Evolutionary conservation across 78 protist genomes (phyloP), one percentile per base, ranked within the genome.

Genomic region (Speleostelium caveatum): DNA sequence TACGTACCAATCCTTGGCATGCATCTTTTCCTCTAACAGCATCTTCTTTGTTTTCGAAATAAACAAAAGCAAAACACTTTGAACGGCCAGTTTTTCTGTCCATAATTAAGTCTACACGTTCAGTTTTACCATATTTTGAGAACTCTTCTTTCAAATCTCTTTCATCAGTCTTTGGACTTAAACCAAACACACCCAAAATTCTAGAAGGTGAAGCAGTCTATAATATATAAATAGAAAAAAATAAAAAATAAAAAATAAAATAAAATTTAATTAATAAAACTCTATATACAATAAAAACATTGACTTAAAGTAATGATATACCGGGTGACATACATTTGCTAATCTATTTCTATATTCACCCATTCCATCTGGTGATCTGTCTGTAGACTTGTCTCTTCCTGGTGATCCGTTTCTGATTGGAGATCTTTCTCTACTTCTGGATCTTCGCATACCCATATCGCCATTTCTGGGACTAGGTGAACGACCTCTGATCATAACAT

Each of bases 101-200:
- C 78, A 58, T 75, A 53, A 88, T 88, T 3, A 88, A 67, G 66
- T 61, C 78, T 6, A 88, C 86, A 22, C 73, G 79, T 45, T 88
- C 94, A 45, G 66, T 42, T 16, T 67, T 65, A 45, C 86, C 94
- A 53, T 67, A 88, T 55, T 32, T 69, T 2, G 42, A 21, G 36
- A 88, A 88, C n/a, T 53, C 86, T 12, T 88, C 56, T 12, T 75
- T 59, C 19, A 88, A 26, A 16, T 66, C 78, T 41, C 33, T 22
- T 55, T 67, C 83, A 28, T 30, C 39, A 26, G 94, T 88, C 3
- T 19, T 22, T 49, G 72, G 80, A 49, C 56, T 56, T 16, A 88
- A 38, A 42, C 94, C 94, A 72, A 88, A 88, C 2, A 88, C 87
- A 67, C 94, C 94, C 32, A 88, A 63, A 17, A 88, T 75, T 22